phyloP scores from a whole-genome alignment of 495 filamentous ascomycete species.

The Trichoderma erinaceum region DNA sequence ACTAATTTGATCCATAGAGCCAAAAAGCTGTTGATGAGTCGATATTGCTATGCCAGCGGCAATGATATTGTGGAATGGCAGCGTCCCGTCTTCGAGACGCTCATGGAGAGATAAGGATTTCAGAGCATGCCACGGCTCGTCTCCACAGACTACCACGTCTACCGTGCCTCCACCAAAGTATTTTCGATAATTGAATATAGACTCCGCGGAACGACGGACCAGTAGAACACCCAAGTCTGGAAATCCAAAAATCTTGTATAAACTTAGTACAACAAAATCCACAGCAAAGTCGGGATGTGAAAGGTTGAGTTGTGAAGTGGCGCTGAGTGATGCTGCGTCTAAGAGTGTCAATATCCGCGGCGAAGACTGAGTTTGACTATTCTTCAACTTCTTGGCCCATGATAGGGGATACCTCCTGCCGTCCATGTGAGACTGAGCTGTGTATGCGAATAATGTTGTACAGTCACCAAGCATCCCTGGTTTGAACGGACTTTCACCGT shows the following conservation, averaged over 20 bases:
- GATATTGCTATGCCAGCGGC: constrained; percentile 69
- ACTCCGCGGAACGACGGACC: constrained; percentile 62
- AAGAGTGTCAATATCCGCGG: constrained; percentile 61
- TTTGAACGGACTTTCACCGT: constrained; percentile 22
- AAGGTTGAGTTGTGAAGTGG: constrained; percentile 71
- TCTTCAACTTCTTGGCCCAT: constrained; percentile 58
- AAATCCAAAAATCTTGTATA: constrained; percentile 97
- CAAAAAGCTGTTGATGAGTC: constrained; percentile 62
- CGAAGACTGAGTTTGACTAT: neutral
- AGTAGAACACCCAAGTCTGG: constrained; percentile 87
- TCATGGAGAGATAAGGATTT: constrained; percentile 71
- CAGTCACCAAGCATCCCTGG: constrained; percentile 6
- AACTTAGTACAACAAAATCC: constrained; percentile 84
- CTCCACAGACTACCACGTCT: constrained; percentile 60
- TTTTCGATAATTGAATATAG: constrained; percentile 54
- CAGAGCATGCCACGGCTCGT: constrained; percentile 66
- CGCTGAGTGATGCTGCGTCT: constrained; percentile 82
- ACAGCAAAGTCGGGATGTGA: constrained; percentile 55
- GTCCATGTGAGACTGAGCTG: constrained; percentile 90
- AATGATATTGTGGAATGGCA: constrained; percentile 82
- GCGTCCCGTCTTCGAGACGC: constrained; percentile 80
- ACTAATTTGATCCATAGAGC: constrained; percentile 63
- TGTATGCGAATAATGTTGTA: constrained; percentile 66
- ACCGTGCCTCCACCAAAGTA: constrained; percentile 98
- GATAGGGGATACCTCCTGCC: constrained; percentile 66